Evolutionary conservation across 768 basidiomycete genomes (phyloP).

Genomic region (Mrakia blollopis): DNA sequence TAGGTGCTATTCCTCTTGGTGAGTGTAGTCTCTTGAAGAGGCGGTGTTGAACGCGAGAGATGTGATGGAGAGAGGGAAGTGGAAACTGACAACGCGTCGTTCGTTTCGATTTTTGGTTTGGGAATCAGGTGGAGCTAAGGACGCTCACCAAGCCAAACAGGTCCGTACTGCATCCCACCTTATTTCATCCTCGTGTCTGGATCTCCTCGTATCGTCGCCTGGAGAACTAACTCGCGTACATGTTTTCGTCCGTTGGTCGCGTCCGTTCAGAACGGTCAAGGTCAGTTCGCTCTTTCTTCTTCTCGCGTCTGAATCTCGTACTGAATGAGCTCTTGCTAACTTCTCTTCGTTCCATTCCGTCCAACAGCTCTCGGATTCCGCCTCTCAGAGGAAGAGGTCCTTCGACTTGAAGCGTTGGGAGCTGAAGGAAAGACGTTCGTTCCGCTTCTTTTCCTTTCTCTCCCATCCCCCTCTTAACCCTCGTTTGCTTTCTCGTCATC

Average conservation of each 20-base stretch:
- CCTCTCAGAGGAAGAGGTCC: conserved; percentile 2
- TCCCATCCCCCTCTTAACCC: too few species aligned
- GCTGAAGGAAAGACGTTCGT: conserved; percentile 21
- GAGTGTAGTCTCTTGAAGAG: too few species aligned
- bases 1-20: conserved; percentile 40
- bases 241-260: background rate
- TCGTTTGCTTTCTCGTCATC: too few species aligned
- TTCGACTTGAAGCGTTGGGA: conserved; percentile 17
- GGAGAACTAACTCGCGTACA: too few species aligned
- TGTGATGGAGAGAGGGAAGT: background rate
- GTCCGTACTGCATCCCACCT: conserved; percentile 19
- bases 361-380: conserved; percentile 23
- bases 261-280: conserved; percentile 21
- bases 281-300: background rate
- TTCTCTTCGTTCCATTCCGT: background rate
- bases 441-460: background rate
- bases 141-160: conserved; percentile 41
- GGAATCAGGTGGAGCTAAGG: conserved; percentile 35
- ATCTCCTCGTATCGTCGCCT: too few species aligned
- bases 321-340: background rate
- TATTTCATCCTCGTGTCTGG: too few species aligned
- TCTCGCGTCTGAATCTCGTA: background rate
- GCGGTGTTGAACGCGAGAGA: too few species aligned
- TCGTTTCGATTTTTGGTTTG: background rate
- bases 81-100: background rate